phyloP scores from a whole-genome alignment of 192 early-diverging fungal species.

The Umbelopsis isabellina region DNA sequence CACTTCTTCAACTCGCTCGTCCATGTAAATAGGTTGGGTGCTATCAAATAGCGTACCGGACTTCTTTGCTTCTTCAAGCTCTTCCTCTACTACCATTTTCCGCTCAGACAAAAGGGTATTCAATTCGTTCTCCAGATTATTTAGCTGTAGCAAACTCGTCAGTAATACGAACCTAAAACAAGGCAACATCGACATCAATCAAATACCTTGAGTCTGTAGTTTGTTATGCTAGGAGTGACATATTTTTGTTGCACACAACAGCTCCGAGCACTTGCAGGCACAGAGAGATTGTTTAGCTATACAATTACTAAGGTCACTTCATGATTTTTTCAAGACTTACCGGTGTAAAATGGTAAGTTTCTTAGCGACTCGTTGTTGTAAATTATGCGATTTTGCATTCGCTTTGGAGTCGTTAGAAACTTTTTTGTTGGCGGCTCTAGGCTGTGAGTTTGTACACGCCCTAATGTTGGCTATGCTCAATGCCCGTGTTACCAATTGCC shows the following conservation, averaged over 20 bases:
- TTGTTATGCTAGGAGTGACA: neutral
- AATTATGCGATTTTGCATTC: conserved; percentile 3
- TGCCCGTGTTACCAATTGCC: conserved; percentile 23
- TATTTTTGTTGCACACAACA: conserved; percentile 6
- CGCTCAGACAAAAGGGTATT: conserved; percentile 31
- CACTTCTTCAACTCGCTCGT: conserved; percentile 36
- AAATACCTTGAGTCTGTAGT: conserved; percentile 25
- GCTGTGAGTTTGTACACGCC: conserved; percentile 1
- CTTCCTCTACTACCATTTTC: conserved; percentile 8
- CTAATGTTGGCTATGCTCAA: conserved; percentile 21
- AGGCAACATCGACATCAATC: neutral
- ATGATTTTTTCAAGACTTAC: conserved; percentile 11
- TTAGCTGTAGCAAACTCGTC: conserved; percentile 2
- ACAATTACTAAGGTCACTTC: no score
- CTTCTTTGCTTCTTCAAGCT: neutral
- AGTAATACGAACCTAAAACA: neutral
- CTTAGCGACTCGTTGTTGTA: conserved; percentile 27
- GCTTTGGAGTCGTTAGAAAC: neutral
- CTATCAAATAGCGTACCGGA: neutral
- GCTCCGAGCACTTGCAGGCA: neutral
- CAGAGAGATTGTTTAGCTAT: neutral
- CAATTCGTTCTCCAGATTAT: conserved; percentile 21
- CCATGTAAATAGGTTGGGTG: conserved; percentile 35
- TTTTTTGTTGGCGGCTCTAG: neutral
- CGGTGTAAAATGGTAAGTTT: conserved; percentile 14